Evolutionary conservation across 1,284 basidiomycete species (phyloP), one percentile per base, ranked within the genome.

Genomic region (Microbotryum scabiosae): DNA sequence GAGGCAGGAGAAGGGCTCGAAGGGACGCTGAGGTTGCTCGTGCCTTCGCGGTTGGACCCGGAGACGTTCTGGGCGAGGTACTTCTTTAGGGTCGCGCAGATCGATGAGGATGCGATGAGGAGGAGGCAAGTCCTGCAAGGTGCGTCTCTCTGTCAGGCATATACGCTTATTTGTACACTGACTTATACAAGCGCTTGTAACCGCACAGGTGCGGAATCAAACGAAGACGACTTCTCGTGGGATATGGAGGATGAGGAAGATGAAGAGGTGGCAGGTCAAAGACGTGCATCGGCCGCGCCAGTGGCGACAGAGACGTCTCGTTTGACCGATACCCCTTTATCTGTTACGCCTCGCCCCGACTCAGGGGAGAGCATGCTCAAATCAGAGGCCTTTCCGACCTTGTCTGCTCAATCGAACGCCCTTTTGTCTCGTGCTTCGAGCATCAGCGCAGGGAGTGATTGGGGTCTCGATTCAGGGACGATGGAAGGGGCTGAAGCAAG

Each of bases 51-150:
- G 59, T 76, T 94, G 69, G 78, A 81, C 2, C 80, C 82, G 57
- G 82, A 85, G 51, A 79, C 80, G 46, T 97, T 96, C 76, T 96
- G 92, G 92, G 82, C 83, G 54, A 81, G 91, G 18, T 96, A 91
- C 76, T 90, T 93, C 77, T 97, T 93, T 83, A 83, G 91, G 44
- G 83, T 85, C 43, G 79, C 87, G 73, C 88, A 91, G 75, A 92
- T 96, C 63, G 84, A 87, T 65, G 77, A 79, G 30, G 90, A 93
- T 68, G 89, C 91, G 73, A 83, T 83, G 70, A 85, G 85, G 68
- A 83, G 92, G 62, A 89, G 88, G 75, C 82, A 83, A 30, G 75
- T 96, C 26, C 77, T 97, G 21, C 82, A 86, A 78, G 85, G 90
- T 87, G 72, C 56, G 79, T 73, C 10, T 18, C 9, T 30, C 36